Conservation (phyloP, 148 eudicot genomes). For the Rhododendron griersonianum region DNA sequence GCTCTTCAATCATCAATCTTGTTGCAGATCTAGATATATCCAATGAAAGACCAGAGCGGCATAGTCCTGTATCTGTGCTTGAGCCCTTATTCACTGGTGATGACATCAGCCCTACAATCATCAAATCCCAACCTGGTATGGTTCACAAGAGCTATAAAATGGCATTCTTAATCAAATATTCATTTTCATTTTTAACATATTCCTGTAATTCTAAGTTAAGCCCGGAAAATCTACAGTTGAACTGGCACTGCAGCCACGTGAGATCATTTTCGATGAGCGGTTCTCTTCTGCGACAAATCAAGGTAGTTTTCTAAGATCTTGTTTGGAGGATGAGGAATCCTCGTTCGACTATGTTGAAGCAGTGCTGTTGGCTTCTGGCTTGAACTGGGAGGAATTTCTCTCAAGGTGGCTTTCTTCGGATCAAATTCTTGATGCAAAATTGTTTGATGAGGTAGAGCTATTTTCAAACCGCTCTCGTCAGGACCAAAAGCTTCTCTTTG, state of each 20-base stretch:
- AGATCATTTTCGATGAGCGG: slow-evolving; percentile 58
- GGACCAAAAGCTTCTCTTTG: slow-evolving; percentile 86
- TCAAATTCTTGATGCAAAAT: slow-evolving; percentile 60
- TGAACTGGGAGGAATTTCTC: slow-evolving; percentile 74
- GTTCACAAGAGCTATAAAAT: neutral
- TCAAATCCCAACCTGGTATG: slow-evolving; percentile 44
- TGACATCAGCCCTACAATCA: slow-evolving; percentile 63
- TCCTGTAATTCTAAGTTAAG: slow-evolving; percentile 10
- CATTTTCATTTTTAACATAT: neutral
- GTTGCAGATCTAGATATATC: slow-evolving; percentile 31
- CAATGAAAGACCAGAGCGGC: slow-evolving; percentile 50
- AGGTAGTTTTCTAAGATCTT: slow-evolving; percentile 20
- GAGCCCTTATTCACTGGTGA: slow-evolving; percentile 69
- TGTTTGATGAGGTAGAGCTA: slow-evolving; percentile 76
- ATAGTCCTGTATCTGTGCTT: slow-evolving; percentile 91
- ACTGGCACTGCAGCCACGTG: slow-evolving; percentile 49
- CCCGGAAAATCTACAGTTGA: slow-evolving; percentile 32
- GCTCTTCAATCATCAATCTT: slow-evolving; percentile 27
- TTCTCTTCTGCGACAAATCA: slow-evolving; percentile 20
- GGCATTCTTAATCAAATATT: neutral
- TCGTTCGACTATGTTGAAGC: slow-evolving; percentile 74
- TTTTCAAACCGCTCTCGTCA: slow-evolving; percentile 62
- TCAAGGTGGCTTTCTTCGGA: slow-evolving; percentile 52
- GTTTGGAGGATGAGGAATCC: slow-evolving; percentile 55
- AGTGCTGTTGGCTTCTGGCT: slow-evolving; percentile 70